phyloP scores from a whole-genome alignment of 768 basidiomycete species.

The Mycena chlorophos region DNA sequence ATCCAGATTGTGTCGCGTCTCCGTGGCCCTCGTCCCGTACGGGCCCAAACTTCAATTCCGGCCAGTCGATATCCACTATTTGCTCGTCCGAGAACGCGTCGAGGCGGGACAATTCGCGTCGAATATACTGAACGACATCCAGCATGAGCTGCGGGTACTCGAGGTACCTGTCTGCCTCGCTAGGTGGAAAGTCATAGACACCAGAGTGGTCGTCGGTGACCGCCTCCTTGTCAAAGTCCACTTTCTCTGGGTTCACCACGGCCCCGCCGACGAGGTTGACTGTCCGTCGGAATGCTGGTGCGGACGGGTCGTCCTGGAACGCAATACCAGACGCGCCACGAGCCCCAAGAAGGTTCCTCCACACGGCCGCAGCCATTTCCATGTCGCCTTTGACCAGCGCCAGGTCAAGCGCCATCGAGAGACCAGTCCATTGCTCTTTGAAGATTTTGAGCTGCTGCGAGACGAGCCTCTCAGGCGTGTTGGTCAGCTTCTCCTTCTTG shows the following conservation, averaged over 20 bases:
- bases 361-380: constrained; percentile 83
- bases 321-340: constrained; percentile 76
- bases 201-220: constrained; percentile 65
- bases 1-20: neutral
- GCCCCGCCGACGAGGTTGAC: constrained; percentile 72
- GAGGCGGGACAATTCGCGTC: constrained; percentile 70
- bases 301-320: constrained; percentile 32
- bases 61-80: constrained; percentile 40
- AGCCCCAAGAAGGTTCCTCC: constrained; percentile 89
- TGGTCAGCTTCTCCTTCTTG: constrained; percentile 27
- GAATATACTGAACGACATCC: constrained; percentile 63
- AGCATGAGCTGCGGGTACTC: constrained; percentile 76
- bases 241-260: constrained; percentile 57
- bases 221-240: constrained; percentile 61
- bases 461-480: constrained; percentile 77
- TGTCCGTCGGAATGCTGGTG: constrained; percentile 51
- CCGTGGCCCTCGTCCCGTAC: constrained; percentile 20
- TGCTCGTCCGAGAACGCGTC: constrained; percentile 51
- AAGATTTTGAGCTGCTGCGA: constrained; percentile 88
- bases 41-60: constrained; percentile 41
- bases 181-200: constrained; percentile 65
- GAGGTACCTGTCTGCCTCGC: constrained; percentile 67
- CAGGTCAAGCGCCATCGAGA: constrained; percentile 77
- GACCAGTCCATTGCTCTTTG: constrained; percentile 88
- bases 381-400: constrained; percentile 73